These are phyloP conservation scores for Parascedosporium putredinis DNA, from an alignment of 2,329 filamentous ascomycete species.

Conservation along the genomic window DNA sequence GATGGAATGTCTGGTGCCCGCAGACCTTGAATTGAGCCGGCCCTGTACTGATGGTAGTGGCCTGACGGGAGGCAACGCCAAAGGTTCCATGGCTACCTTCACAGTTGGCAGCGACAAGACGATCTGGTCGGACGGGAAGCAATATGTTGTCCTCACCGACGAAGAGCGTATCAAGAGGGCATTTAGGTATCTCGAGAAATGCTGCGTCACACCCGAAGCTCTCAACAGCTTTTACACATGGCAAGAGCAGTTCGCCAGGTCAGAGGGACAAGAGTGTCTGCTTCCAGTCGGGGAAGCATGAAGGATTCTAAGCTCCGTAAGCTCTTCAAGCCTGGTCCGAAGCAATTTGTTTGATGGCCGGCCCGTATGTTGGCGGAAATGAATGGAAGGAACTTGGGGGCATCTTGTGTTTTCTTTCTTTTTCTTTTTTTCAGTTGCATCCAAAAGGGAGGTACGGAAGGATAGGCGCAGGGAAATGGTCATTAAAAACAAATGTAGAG, in stretches of 20 bases:
- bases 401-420: no score
- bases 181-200: slow-evolving; percentile 33
- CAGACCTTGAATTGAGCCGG: neutral
- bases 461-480: no score
- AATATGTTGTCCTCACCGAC: slow-evolving; percentile 17
- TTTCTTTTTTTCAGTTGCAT: no score
- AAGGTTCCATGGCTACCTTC: neutral
- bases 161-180: slow-evolving; percentile 32
- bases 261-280: slow-evolving; percentile 24
- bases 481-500: no score
- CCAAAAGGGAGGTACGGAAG: no score
- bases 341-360: neutral
- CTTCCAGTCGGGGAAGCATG: slow-evolving; percentile 28
- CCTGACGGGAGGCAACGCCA: neutral
- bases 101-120: neutral
- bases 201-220: slow-evolving; percentile 38
- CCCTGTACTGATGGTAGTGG: neutral
- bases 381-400: no score
- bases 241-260: slow-evolving; percentile 38
- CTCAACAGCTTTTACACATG: slow-evolving; percentile 35
- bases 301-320: slow-evolving; percentile 12
- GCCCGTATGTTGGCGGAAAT: no score
- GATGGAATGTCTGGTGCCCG: neutral
- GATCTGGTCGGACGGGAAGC: neutral
- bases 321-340: neutral